phyloP scores from a whole-genome alignment of 2,329 filamentous ascomycete genomes.

The Aureobasidium sp. region DNA sequence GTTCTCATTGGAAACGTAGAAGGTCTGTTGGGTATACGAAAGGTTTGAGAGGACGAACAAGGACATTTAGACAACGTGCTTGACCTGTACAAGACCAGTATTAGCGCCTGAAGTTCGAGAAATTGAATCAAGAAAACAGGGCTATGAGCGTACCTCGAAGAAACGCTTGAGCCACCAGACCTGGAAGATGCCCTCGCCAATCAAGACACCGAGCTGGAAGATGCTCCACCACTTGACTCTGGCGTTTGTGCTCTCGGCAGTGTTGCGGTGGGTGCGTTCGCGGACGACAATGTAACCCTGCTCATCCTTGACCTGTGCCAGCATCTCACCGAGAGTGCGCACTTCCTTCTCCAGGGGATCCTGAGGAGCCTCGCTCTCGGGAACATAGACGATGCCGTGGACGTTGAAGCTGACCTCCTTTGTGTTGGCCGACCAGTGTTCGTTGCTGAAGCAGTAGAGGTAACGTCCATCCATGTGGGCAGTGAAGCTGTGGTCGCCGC shows the following conservation, averaged over 20 bases:
- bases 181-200: constrained; percentile 92
- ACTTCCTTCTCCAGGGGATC: constrained; percentile 92
- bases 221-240: constrained; percentile 99
- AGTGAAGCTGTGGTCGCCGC: constrained; percentile 87
- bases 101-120: not conserved
- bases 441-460: constrained; percentile 98
- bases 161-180: constrained; percentile 99
- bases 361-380: constrained; percentile 71
- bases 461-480: constrained; percentile 81
- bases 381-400: constrained; percentile 95
- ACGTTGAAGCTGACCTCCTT: constrained; percentile 99
- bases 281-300: constrained; percentile 93
- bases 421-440: constrained; percentile 90
- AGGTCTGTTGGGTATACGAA: constrained; percentile 7
- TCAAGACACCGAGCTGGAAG: constrained; percentile 82
- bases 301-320: constrained; percentile 92
- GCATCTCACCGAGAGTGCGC: constrained; percentile 70
- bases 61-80: constrained; percentile 29
- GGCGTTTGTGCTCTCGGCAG: constrained; percentile 93
- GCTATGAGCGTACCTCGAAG: constrained; percentile 60
- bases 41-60: not conserved
- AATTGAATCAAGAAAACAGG: constrained; percentile 5
- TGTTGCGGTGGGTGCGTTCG: constrained; percentile 95
- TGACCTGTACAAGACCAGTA: constrained; percentile 26
- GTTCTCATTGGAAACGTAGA: constrained; percentile 13